Conservation (phyloP, 805 yeast species). For the Sugiyamaella lignohabitans region DNA sequence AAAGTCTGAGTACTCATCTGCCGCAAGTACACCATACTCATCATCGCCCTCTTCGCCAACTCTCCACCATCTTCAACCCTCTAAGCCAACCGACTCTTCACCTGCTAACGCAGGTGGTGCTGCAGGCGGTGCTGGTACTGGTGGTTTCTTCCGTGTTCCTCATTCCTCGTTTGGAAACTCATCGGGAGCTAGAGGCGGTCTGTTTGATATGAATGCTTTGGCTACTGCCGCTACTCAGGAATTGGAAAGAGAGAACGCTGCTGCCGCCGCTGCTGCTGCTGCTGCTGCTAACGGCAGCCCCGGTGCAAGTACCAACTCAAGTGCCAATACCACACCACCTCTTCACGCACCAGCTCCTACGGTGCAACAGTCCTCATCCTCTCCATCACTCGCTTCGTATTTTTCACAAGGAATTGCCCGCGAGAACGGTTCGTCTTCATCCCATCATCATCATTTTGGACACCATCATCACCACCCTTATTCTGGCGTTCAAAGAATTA, state of each 20-base stretch:
- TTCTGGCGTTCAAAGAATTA: constrained; percentile 23
- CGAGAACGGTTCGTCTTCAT: constrained; percentile 14
- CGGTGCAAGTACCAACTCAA: constrained; percentile 2
- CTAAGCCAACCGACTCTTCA: not conserved
- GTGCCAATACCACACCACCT: constrained; percentile 4
- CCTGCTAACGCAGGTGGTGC: too few species aligned
- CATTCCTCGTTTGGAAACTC: constrained; percentile 16
- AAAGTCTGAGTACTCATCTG: constrained; percentile 1
- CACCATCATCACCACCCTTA: constrained; percentile 21
- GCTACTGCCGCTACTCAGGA: constrained; percentile 42
- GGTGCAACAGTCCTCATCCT: constrained; percentile 15
- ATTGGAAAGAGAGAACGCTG: constrained; percentile 34
- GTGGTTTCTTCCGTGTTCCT: constrained; percentile 23
- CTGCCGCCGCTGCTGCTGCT: constrained; percentile 12
- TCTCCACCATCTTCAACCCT: constrained; percentile 13
- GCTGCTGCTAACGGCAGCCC: too few species aligned
- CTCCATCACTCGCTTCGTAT: constrained; percentile 23
- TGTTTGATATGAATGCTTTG: constrained; percentile 36
- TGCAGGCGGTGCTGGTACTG: constrained; percentile 4
- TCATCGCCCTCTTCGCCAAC: constrained; percentile 24
- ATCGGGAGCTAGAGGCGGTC: constrained; percentile 16
- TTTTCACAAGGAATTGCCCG: constrained; percentile 16
- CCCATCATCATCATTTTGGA: constrained; percentile 24
- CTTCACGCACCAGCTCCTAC: constrained; percentile 13
- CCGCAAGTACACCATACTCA: constrained; percentile 21